Evolutionary conservation across 2,329 filamentous ascomycete species (phyloP), one percentile per base, ranked within the genome.

Genomic region (Bipolaris sorokiniana): DNA sequence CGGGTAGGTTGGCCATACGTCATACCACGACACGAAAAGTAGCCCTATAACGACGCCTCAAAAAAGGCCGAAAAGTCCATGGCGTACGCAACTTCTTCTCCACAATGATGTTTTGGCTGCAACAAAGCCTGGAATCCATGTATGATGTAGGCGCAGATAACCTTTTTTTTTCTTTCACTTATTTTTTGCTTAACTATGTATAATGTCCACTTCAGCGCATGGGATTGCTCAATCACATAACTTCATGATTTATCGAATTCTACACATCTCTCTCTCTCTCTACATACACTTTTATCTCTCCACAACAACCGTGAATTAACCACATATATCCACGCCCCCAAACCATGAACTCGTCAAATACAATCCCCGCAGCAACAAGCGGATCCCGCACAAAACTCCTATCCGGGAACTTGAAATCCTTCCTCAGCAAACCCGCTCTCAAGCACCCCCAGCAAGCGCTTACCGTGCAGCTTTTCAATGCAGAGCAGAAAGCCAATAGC

Each of bases 371-470:
- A 58, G 34, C 58, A 36, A 59, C 55, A 37, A 61, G 55, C 46
- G 58, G 58, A 20, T 59, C 58, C n/a, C 48, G 58, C 7, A 59
- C 58, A 5, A 61, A 61, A 36, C 58, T 61, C 2, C 51, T 64
- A 1, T 59, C 62, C 2, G 49, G 26, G n/a, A 64, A 58, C 9
- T 52, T 67, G 10, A 66, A 62, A 15, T 53, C 64, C 9, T 65
- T 66, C 34, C 48, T 69, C 22, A 68, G 59, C 40, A 64, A 61
- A 13, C 55, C 65, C 1, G 62, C 65, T 2, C 48, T 73, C 7
- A 55, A 59, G 15, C 67, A 71, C 37, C 65, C 69, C 13, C 66
- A 69, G 41, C 68, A 66, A 28, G 62, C 60, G 20, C 63, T 70
- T 20, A 70, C 67, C 2, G 63, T 63, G 5, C 68, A 68, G 23